A percentile compares a stretch with the other conserved stretches of the same genome.
These are phyloP conservation scores for Alloteropsis semialata DNA, from an alignment of 176 grass and related monocot genomes.

Conservation along the genomic window DNA sequence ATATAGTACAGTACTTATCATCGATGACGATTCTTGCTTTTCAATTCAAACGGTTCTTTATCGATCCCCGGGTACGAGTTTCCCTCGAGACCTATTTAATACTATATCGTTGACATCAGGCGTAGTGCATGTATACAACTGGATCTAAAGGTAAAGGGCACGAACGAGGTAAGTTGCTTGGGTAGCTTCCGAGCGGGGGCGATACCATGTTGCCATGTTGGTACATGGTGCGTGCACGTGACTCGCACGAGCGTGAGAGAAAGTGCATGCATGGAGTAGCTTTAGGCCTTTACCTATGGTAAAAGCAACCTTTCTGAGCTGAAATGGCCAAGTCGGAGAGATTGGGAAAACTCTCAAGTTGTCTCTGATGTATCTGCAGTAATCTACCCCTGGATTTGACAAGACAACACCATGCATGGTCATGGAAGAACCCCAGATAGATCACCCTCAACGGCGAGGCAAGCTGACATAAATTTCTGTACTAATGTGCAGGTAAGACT, in stretches of 20 bases:
- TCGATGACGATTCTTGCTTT: conserved; percentile 11
- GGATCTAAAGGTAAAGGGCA: not conserved
- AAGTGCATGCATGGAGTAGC: not conserved
- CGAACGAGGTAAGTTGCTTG: not conserved
- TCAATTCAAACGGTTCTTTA: conserved; percentile 35
- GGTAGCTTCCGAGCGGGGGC: conserved; percentile 11
- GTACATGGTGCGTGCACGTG: not conserved
- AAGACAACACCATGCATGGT: not conserved
- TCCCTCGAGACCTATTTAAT: not conserved
- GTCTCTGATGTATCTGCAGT: not conserved
- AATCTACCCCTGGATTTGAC: conserved; percentile 14
- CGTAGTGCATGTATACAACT: not conserved
- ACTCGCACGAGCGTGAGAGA: not conserved
- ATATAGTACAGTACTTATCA: not conserved
- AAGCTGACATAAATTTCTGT: not conserved
- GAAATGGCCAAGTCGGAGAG: not conserved
- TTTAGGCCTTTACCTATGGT: no score
- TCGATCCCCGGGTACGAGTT: not conserved
- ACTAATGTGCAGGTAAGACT: not conserved
- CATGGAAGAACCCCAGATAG: not conserved
- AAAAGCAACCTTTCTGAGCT: not conserved
- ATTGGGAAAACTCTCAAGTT: not conserved
- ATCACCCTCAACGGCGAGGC: not conserved
- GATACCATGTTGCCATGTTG: not conserved
- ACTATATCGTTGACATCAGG: conserved; percentile 35